Evolutionary conservation across 2,329 filamentous ascomycete genomes (phyloP).

Genomic region (Trichoderma sp.): DNA sequence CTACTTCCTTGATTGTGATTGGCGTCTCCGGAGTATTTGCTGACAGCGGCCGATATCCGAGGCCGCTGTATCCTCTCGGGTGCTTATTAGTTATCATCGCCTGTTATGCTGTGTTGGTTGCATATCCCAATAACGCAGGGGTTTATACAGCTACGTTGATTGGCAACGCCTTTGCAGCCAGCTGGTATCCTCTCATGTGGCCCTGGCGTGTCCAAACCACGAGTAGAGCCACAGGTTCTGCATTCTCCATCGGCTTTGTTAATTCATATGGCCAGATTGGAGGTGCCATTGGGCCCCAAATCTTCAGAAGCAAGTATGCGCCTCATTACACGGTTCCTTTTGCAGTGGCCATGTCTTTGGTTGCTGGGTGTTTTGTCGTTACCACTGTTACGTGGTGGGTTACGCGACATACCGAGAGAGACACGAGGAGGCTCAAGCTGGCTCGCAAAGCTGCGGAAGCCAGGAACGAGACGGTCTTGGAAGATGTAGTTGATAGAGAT

Average conservation of each 20-base stretch:
- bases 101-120: not conserved
- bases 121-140: not conserved
- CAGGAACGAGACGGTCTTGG: not conserved
- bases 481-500: not conserved
- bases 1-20: slow-evolving; percentile 45
- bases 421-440: not conserved
- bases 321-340: not conserved
- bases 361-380: not conserved
- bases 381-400: not conserved
- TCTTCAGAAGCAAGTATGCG: not conserved
- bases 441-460: not conserved
- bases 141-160: not conserved
- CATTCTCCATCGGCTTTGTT: not conserved
- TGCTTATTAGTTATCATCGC: slow-evolving; percentile 34
- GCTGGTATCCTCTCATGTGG: not conserved
- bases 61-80: slow-evolving; percentile 45
- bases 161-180: not conserved
- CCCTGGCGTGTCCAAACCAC: not conserved
- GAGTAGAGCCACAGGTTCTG: not conserved
- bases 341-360: not conserved
- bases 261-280: not conserved
- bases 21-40: slow-evolving; percentile 44
- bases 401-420: not conserved
- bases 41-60: slow-evolving; percentile 44
- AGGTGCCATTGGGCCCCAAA: not conserved